A percentile compares a stretch with the other conserved stretches of the same genome.
phyloP scores from a whole-genome alignment of 2,329 filamentous ascomycete genomes.

The Penicillium sumatraense region DNA sequence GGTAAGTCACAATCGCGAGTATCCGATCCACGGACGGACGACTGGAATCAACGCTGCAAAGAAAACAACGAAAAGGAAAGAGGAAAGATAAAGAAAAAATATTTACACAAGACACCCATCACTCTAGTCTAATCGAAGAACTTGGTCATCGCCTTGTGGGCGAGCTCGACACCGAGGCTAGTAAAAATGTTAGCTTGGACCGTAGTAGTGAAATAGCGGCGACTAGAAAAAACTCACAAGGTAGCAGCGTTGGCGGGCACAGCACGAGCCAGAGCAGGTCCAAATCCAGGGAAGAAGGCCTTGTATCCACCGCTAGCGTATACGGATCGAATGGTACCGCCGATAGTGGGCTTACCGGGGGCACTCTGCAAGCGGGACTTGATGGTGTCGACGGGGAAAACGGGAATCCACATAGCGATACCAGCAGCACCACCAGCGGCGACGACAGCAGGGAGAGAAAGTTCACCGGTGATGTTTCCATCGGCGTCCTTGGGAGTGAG shows the following conservation, averaged over 20 bases:
- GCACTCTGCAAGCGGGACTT: conserved; percentile 93
- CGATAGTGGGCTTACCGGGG: conserved; percentile 79
- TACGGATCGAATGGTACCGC: conserved; percentile 78
- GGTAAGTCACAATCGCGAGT: conserved; percentile 4
- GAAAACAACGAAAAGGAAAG: background rate
- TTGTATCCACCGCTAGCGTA: conserved; percentile 81
- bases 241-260: conserved; percentile 97
- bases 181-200: conserved; percentile 16
- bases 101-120: conserved; percentile 9
- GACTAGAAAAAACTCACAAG: conserved; percentile 60
- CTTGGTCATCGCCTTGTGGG: conserved; percentile 56
- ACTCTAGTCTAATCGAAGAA: conserved; percentile 41
- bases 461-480: conserved; percentile 73
- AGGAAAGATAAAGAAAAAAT: conserved; percentile 1
- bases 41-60: conserved; percentile 13
- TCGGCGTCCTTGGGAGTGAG: conserved; percentile 81
- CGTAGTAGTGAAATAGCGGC: conserved; percentile 79
- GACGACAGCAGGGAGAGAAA: conserved; percentile 82
- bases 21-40: conserved; percentile 21
- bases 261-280: conserved; percentile 86
- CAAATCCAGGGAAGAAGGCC: conserved; percentile 97
- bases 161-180: conserved; percentile 55
- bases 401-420: conserved; percentile 98
- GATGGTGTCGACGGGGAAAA: conserved; percentile 96
- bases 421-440: conserved; percentile 87